Conservation (phyloP, 108 stramenopile genomes). For the Skeletonema menzelii region DNA sequence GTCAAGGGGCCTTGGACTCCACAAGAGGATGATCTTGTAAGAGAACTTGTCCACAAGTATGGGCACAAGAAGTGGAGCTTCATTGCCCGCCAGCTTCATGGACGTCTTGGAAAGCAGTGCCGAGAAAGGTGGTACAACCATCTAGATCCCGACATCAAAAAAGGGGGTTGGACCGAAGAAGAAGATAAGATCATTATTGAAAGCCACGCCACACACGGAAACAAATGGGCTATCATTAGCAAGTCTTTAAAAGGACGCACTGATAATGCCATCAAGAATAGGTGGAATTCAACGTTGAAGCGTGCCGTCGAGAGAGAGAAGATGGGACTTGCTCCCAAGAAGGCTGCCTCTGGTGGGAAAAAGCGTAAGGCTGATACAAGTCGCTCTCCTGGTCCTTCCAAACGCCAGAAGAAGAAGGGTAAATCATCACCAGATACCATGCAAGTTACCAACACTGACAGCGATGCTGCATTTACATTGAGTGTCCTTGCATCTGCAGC, state of each 20-base stretch:
- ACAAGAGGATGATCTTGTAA: constrained; percentile 90
- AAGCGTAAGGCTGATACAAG: constrained; percentile 24
- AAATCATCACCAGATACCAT: constrained; percentile 4
- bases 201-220: constrained; percentile 82
- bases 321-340: constrained; percentile 1
- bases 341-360: background rate
- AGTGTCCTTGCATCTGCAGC: constrained; percentile 36
- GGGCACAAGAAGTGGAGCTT: constrained; percentile 92
- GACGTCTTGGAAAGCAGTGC: constrained; percentile 97
- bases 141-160: constrained; percentile 94
- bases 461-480: constrained; percentile 37
- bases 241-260: constrained; percentile 93
- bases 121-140: constrained; percentile 99
- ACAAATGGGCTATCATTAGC: constrained; percentile 96
- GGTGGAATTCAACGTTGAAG: constrained; percentile 94
- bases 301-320: constrained; percentile 27
- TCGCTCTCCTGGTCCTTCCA: constrained; percentile 3
- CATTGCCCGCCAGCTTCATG: constrained; percentile 91
- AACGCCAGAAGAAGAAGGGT: background rate
- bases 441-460: constrained; percentile 35
- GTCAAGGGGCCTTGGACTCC: constrained; percentile 98
- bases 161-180: constrained; percentile 90
- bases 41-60: constrained; percentile 69
- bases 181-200: constrained; percentile 87
- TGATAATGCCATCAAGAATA: constrained; percentile 98